A percentile compares a stretch with the other conserved stretches of the same genome.
phyloP scores from a whole-genome alignment of 2,329 filamentous ascomycete species.

The Cercospora brassicicola region DNA sequence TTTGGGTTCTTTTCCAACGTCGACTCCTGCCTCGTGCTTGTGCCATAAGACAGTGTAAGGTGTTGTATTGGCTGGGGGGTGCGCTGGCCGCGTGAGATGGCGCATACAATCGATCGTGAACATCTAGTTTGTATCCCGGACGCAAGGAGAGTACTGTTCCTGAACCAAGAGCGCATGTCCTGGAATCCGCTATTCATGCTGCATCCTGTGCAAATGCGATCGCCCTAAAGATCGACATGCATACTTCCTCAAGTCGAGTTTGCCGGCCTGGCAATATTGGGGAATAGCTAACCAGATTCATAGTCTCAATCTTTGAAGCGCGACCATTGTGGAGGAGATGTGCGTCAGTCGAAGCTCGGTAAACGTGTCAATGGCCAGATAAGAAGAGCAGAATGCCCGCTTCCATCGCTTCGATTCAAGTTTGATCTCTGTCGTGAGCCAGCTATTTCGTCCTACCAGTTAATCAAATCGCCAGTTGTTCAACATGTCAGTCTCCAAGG shows the following conservation, averaged over 20 bases:
- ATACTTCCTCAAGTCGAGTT: background rate
- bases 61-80: background rate
- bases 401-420: background rate
- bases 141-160: background rate
- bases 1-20: background rate
- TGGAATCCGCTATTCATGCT: background rate
- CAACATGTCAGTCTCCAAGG: slow-evolving; percentile 4
- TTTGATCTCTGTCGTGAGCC: background rate
- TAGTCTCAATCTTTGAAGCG: background rate
- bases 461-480: background rate
- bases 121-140: background rate
- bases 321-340: background rate
- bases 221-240: background rate
- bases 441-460: background rate
- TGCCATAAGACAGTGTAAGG: background rate
- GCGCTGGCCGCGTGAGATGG: background rate
- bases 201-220: background rate
- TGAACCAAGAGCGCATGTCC: background rate
- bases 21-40: background rate
- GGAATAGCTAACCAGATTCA: background rate
- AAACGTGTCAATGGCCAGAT: background rate
- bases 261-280: background rate
- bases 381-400: background rate
- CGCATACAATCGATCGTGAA: background rate
- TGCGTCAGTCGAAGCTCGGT: background rate